These are phyloP conservation scores for Hirschfeldia incana DNA, from an alignment of 345 rosid species.

Conservation along the genomic window DNA sequence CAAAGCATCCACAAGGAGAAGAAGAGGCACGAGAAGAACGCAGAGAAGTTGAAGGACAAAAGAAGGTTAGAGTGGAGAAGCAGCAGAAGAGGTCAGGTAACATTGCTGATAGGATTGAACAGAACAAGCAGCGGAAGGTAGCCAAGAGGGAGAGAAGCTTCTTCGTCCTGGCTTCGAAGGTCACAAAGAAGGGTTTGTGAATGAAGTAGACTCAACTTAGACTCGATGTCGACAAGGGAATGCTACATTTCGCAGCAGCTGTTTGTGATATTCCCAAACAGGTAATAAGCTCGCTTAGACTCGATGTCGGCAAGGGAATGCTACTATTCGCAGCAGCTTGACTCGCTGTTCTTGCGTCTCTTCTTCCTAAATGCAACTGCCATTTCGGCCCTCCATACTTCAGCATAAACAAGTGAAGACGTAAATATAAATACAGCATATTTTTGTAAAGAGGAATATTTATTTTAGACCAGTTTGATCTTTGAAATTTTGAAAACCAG, in stretches of 20 bases:
- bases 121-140: constrained; percentile 70
- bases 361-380: constrained; percentile 80
- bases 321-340: constrained; percentile 69
- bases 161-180: constrained; percentile 90
- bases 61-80: constrained; percentile 65
- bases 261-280: constrained; percentile 26
- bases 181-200: constrained; percentile 54
- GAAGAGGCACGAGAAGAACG: constrained; percentile 69
- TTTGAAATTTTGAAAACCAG: not conserved
- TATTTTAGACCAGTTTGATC: not conserved
- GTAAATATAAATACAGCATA: too few relatives aligned
- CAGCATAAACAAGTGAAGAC: not conserved
- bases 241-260: too few relatives aligned
- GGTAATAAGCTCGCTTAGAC: constrained; percentile 57
- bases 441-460: too few relatives aligned
- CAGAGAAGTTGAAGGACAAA: constrained; percentile 86
- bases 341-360: constrained; percentile 79
- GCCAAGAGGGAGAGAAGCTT: constrained; percentile 89
- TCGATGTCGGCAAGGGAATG: constrained; percentile 67
- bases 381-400: constrained; percentile 84
- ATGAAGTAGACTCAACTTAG: constrained; percentile 27
- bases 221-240: too few relatives aligned
- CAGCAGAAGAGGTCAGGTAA: constrained; percentile 77
- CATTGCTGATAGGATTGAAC: constrained; percentile 61
- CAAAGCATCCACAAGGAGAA: constrained; percentile 73